Conservation (phyloP, 371 early-diverging fungal species). For the Dinochytrium kinnereticum region DNA sequence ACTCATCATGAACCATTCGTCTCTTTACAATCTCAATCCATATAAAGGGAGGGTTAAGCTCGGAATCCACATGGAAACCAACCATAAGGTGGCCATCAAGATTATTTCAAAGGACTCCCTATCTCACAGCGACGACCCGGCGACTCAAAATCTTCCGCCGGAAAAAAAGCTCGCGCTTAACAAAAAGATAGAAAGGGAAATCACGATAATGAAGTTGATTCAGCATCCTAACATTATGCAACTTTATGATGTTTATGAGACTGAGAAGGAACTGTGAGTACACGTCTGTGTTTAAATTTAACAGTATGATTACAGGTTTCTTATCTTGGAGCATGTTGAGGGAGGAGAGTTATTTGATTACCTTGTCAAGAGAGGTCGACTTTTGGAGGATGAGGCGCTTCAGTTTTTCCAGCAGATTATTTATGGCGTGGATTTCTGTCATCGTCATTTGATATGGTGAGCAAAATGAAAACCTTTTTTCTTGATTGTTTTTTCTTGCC, state of each 20-base stretch:
- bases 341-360: conserved; percentile 98
- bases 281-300: not conserved
- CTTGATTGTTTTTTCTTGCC: conserved; percentile 44
- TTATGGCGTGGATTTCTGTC: conserved; percentile 92
- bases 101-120: conserved; percentile 70
- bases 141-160: conserved; percentile 30
- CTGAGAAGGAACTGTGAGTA: conserved; percentile 80
- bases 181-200: conserved; percentile 89
- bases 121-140: conserved; percentile 25
- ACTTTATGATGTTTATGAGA: conserved; percentile 90
- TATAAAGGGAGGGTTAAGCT: conserved; percentile 76
- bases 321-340: conserved; percentile 95
- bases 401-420: conserved; percentile 96
- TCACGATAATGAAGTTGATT: conserved; percentile 91
- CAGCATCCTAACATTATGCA: conserved; percentile 90
- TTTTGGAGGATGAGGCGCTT: conserved; percentile 87
- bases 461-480: not conserved
- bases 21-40: no score
- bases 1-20: no score
- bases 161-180: conserved; percentile 57
- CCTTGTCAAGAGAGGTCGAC: conserved; percentile 84
- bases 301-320: conserved; percentile 62
- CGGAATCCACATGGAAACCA: conserved; percentile 74
- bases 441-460: conserved; percentile 88
- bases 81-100: conserved; percentile 86